Percentiles rank a stretch among this genome's conserved stretches.
Conservation (phyloP, 2,329 filamentous ascomycete species). For the Sporothrix luriei region DNA sequence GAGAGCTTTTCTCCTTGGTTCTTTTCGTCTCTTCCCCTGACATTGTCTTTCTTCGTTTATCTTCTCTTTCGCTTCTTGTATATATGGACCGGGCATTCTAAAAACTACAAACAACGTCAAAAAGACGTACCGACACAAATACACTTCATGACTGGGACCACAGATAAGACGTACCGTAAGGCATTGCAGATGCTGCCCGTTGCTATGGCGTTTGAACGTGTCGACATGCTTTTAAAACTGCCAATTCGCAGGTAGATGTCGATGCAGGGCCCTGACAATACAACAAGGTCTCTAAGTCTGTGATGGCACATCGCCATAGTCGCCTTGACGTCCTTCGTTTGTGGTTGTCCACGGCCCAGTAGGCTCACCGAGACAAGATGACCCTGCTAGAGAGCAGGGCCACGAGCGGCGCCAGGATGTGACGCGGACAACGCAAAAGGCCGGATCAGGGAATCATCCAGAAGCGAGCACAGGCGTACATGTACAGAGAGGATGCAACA, state of each 20-base stretch:
- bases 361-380: background rate
- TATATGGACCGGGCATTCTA: slow-evolving; percentile 22
- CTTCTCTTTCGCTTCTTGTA: slow-evolving; percentile 15
- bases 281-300: background rate
- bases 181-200: too few relatives aligned
- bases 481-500: background rate
- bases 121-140: slow-evolving; percentile 2
- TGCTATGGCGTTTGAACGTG: background rate
- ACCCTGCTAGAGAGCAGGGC: background rate
- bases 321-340: background rate
- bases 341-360: background rate
- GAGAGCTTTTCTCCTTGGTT: background rate
- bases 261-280: background rate
- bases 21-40: background rate
- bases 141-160: slow-evolving; percentile 9
- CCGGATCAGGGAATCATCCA: slow-evolving; percentile 7
- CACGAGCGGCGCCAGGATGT: background rate
- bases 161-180: background rate
- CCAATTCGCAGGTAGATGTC: background rate
- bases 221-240: background rate
- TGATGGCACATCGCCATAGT: too few relatives aligned
- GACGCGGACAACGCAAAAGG: background rate
- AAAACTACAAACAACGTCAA: background rate
- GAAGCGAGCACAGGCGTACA: slow-evolving; percentile 4
- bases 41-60: background rate